These are phyloP conservation scores for Tephrocybe sp. DNA, from an alignment of 768 basidiomycete genomes.

Conservation along the genomic window DNA sequence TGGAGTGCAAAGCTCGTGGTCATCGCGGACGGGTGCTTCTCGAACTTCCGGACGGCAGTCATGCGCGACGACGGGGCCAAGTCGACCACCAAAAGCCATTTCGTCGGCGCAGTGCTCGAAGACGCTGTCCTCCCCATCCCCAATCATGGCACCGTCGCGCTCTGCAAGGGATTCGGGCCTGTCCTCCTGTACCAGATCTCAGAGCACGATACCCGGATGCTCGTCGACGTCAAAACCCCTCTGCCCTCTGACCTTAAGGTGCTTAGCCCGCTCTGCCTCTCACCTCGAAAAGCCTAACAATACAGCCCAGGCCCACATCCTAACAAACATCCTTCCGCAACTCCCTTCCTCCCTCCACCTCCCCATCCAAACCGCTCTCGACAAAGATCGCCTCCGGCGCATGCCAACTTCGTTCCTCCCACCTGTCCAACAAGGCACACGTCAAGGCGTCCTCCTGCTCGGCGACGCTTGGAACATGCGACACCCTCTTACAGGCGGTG, in stretches of 20 bases:
- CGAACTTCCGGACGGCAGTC: slow-evolving; percentile 81
- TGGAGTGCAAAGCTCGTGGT: slow-evolving; percentile 80
- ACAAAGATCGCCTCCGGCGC: slow-evolving; percentile 76
- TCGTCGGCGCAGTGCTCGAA: slow-evolving; percentile 83
- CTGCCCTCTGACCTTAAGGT: slow-evolving; percentile 83
- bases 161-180: slow-evolving; percentile 81
- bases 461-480: slow-evolving; percentile 99
- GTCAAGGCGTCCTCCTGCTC: slow-evolving; percentile 77
- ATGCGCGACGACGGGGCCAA: slow-evolving; percentile 52
- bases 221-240: slow-evolving; percentile 86
- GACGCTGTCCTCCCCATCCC: slow-evolving; percentile 72
- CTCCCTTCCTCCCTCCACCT: slow-evolving; percentile 73
- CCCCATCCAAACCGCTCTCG: slow-evolving; percentile 66
- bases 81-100: slow-evolving; percentile 68
- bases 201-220: slow-evolving; percentile 86
- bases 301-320: slow-evolving; percentile 58
- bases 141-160: slow-evolving; percentile 80
- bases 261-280: slow-evolving; percentile 15
- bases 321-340: slow-evolving; percentile 72
- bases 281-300: not conserved
- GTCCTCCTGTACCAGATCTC: slow-evolving; percentile 93
- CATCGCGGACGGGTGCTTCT: slow-evolving; percentile 93
- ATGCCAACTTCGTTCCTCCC: slow-evolving; percentile 98
- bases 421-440: slow-evolving; percentile 66
- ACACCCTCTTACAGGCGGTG: slow-evolving; percentile 95